A percentile compares a stretch with the other conserved stretches of the same genome.
phyloP scores from a whole-genome alignment of 495 filamentous ascomycete genomes.

The Penicillium cataractarum region DNA sequence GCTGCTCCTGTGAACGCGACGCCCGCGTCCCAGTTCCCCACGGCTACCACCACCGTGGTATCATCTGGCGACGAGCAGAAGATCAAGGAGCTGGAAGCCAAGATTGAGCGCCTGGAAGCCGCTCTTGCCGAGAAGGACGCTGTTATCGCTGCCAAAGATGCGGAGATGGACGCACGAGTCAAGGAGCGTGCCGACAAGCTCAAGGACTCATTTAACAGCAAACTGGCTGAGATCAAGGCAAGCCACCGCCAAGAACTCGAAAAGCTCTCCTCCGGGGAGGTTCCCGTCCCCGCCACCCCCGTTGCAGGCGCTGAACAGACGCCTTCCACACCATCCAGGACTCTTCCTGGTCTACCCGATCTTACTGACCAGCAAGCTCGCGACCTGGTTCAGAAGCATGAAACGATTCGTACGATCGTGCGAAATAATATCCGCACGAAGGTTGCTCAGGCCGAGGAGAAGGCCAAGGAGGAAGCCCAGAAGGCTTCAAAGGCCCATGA shows the following conservation, averaged over 20 bases:
- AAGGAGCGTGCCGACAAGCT: slow-evolving; percentile 71
- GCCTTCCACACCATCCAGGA: slow-evolving; percentile 45
- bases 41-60: slow-evolving; percentile 26
- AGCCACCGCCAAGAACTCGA: slow-evolving; percentile 61
- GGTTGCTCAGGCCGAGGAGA: slow-evolving; percentile 61
- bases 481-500: slow-evolving; percentile 10
- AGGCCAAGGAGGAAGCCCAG: slow-evolving; percentile 53
- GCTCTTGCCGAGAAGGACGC: slow-evolving; percentile 52
- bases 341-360: slow-evolving; percentile 34
- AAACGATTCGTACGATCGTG: slow-evolving; percentile 66
- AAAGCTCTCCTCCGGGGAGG: slow-evolving; percentile 66
- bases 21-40: slow-evolving; percentile 45
- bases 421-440: slow-evolving; percentile 66
- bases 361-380: slow-evolving; percentile 64
- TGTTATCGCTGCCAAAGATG: slow-evolving; percentile 40
- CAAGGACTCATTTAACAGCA: slow-evolving; percentile 70
- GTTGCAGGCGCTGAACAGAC: slow-evolving; percentile 29
- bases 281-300: slow-evolving; percentile 35
- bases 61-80: slow-evolving; percentile 34
- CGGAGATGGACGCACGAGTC: slow-evolving; percentile 58
- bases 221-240: slow-evolving; percentile 63
- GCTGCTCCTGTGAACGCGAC: slow-evolving; percentile 39
- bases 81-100: slow-evolving; percentile 48
- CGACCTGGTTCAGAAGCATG: slow-evolving; percentile 65
- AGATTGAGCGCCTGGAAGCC: slow-evolving; percentile 53